These are phyloP conservation scores for Nannochloris sp. DNA, from an alignment of 139 green algal species.

Conservation along the genomic window DNA sequence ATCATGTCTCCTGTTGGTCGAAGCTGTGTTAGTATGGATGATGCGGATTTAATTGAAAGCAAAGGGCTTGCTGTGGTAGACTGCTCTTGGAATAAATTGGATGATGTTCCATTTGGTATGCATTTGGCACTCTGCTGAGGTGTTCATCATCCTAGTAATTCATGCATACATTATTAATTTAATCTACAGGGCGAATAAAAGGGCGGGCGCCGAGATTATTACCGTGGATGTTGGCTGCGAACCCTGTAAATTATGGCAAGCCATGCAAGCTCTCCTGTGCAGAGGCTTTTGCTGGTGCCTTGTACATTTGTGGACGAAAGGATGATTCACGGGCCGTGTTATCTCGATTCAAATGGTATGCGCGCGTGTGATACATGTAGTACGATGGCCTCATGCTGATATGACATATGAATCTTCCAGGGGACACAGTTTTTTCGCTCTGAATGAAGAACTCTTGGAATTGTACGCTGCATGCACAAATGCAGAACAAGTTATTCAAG, in stretches of 20 bases:
- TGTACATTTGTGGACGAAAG: slow-evolving; percentile 74
- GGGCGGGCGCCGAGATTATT: slow-evolving; percentile 72
- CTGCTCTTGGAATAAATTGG: slow-evolving; percentile 94
- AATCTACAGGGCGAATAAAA: slow-evolving; percentile 51
- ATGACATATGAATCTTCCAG: slow-evolving; percentile 20
- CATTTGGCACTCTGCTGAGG: not conserved
- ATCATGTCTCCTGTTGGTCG: slow-evolving; percentile 65
- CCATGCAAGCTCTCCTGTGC: slow-evolving; percentile 94
- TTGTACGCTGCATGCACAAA: slow-evolving; percentile 67
- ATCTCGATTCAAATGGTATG: slow-evolving; percentile 78
- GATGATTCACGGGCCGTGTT: slow-evolving; percentile 52
- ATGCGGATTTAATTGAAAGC: slow-evolving; percentile 61
- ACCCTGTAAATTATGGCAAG: slow-evolving; percentile 93
- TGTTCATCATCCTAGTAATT: no score
- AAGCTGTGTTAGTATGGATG: slow-evolving; percentile 60
- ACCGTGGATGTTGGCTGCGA: slow-evolving; percentile 93
- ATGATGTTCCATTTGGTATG: slow-evolving; percentile 86
- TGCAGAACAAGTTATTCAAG: slow-evolving; percentile 65
- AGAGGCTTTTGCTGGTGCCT: slow-evolving; percentile 77
- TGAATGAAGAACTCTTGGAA: slow-evolving; percentile 82
- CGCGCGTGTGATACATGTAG: not conserved
- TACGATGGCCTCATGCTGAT: no score
- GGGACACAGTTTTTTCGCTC: slow-evolving; percentile 82
- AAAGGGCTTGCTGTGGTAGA: slow-evolving; percentile 95
- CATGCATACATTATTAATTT: no score